Evolutionary conservation across 2,329 filamentous ascomycete species (phyloP).

Genomic region (Xylaria sp.): DNA sequence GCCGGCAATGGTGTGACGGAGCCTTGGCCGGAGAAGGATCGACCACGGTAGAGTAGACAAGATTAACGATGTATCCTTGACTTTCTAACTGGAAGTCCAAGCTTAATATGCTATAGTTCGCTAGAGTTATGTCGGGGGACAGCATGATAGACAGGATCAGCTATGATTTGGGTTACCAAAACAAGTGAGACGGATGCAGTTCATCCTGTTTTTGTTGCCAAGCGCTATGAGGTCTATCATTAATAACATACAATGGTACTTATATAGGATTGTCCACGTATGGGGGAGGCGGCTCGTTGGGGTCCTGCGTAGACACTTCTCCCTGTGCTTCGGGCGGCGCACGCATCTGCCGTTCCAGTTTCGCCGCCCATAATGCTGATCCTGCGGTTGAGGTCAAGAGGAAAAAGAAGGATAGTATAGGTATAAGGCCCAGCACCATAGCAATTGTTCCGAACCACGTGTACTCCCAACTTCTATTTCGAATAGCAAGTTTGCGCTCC

Average conservation of each 20-base stretch:
- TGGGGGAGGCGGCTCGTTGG: constrained; percentile 51
- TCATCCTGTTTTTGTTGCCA: constrained; percentile 3
- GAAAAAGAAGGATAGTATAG: constrained; percentile 93
- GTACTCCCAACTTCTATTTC: constrained; percentile 79
- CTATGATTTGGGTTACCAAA: not conserved
- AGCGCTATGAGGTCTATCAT: not conserved
- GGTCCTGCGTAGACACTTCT: constrained; percentile 41
- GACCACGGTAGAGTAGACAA: not conserved
- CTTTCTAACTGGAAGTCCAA: not conserved
- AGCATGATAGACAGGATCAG: not conserved
- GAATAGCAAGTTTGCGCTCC: constrained; percentile 77
- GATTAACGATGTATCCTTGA: not conserved
- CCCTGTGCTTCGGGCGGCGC: constrained; percentile 34
- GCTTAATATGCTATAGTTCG: not conserved
- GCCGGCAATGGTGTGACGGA: not conserved
- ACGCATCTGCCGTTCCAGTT: constrained; percentile 72
- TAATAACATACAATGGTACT: constrained; percentile 1
- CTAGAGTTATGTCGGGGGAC: not conserved
- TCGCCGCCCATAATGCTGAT: constrained; percentile 85
- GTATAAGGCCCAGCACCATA: constrained; percentile 86
- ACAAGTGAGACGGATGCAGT: not conserved
- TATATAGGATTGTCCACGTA: constrained; percentile 55
- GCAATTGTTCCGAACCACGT: constrained; percentile 92
- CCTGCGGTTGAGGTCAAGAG: constrained; percentile 87
- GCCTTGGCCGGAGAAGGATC: not conserved